Percentiles rank a stretch among this genome's conserved stretches.
Evolutionary conservation across 192 early-diverging fungal species (phyloP).

Genomic region (Kappamyces sp.): DNA sequence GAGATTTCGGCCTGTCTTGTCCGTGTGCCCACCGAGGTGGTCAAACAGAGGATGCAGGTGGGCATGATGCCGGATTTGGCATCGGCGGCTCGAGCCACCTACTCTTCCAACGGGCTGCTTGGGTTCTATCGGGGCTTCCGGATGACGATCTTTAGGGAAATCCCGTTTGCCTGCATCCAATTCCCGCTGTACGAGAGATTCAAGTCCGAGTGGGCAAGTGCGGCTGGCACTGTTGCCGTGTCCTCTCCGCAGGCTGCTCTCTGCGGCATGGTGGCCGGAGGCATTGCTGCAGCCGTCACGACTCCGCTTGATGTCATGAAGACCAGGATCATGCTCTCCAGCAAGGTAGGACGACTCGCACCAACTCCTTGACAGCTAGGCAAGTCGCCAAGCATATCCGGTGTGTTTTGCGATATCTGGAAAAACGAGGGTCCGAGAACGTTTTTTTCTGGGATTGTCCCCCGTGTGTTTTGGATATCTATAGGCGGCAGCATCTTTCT

Average conservation of each 20-base stretch:
- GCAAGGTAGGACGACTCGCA: constrained; percentile 39
- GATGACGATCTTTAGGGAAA: constrained; percentile 90
- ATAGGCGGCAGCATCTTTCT: constrained; percentile 94
- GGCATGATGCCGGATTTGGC: constrained; percentile 31
- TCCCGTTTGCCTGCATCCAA: constrained; percentile 95
- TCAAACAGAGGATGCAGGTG: constrained; percentile 95
- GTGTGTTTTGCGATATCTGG: constrained; percentile 68
- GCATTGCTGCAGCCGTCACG: constrained; percentile 79
- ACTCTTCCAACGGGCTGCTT: constrained; percentile 62
- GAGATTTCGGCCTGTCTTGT: constrained; percentile 88
- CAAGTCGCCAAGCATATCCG: constrained; percentile 62
- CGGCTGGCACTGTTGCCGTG: background rate
- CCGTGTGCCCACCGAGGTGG: constrained; percentile 91
- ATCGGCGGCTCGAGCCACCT: constrained; percentile 57
- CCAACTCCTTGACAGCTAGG: constrained; percentile 29
- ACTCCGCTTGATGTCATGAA: constrained; percentile 96
- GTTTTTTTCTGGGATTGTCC: constrained; percentile 86
- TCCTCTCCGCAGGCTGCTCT: constrained; percentile 75
- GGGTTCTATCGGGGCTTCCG: constrained; percentile 92
- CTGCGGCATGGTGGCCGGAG: constrained; percentile 85
- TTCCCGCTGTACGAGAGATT: constrained; percentile 92
- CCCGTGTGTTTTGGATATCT: constrained; percentile 91
- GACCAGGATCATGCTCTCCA: constrained; percentile 93
- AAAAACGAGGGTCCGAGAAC: constrained; percentile 70
- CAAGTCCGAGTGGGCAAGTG: constrained; percentile 50